These are phyloP conservation scores for Trypanosoma conorhini DNA, from an alignment of 208 protist genomes.

Conservation along the genomic window DNA sequence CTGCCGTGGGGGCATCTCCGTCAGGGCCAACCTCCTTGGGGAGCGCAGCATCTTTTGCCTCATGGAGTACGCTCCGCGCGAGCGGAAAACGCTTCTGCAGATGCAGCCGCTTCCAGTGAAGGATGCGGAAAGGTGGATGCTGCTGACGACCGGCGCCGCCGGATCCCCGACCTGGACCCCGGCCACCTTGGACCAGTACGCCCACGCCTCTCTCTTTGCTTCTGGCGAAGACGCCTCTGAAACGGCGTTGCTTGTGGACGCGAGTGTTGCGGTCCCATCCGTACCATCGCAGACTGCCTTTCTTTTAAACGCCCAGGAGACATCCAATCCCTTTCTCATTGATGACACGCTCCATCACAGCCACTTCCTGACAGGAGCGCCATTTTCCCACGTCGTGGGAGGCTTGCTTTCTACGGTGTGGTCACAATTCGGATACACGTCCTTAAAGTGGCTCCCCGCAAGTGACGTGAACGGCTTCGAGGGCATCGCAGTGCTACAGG, in stretches of 20 bases:
- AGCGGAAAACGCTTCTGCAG: constrained; percentile 1
- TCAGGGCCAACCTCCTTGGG: not conserved
- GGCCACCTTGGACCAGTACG: constrained; percentile 24
- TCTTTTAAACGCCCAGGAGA: constrained; percentile 78
- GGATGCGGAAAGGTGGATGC: constrained; percentile 5
- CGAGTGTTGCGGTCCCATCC: constrained; percentile 10
- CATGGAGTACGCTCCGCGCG: constrained; percentile 11
- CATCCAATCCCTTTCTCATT: constrained; percentile 76
- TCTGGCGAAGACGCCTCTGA: not conserved
- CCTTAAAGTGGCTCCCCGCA: constrained; percentile 59
- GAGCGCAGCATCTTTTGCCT: constrained; percentile 14
- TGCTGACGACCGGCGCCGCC: not conserved
- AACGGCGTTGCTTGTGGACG: constrained; percentile 16
- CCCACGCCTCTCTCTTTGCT: constrained; percentile 12
- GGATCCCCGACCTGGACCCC: constrained; percentile 7
- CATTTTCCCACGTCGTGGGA: constrained; percentile 31
- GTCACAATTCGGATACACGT: constrained; percentile 73
- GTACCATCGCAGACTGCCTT: not conserved
- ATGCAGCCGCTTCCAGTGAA: constrained; percentile 4
- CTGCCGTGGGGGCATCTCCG: constrained; percentile 16
- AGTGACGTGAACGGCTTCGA: constrained; percentile 2
- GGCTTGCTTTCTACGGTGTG: constrained; percentile 77
- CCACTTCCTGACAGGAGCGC: constrained; percentile 30
- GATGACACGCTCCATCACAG: constrained; percentile 55
- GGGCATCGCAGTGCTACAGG: constrained; percentile 4